Evolutionary conservation across 192 early-diverging fungal species (phyloP), one percentile per base, ranked within the genome.

Genomic region (Gryganskiella cystojenkinii): DNA sequence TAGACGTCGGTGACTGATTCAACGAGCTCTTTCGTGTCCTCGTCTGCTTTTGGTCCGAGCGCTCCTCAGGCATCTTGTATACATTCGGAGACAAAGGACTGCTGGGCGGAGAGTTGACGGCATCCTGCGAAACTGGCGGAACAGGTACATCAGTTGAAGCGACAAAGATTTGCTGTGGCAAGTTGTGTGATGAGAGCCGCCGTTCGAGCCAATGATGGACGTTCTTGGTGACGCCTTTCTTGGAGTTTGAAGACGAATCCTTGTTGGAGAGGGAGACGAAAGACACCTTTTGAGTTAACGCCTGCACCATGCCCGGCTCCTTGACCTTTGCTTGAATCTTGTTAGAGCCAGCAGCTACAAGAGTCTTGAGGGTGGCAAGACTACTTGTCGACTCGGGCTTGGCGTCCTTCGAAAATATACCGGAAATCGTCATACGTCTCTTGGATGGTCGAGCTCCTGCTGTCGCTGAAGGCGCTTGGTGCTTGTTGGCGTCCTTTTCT

Each of bases 91-190:
- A 2, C 3, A 67, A 5, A 9, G 65, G 61, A 28, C 61, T 71
- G 3, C 33, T 31, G 3, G 70, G 61, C 19, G 60, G 70, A 24
- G 70, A 71, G 11, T 62, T 22, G 25, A 22, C 22, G 6, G 58
- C 2, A 11, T 56, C 61, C 40, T 49, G 54, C 8, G 68, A 49
- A 14, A 64, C 14, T 19, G 17, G 43, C 4, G 60, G 61, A 3
- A 64, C 70, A n/a, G 70, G 70, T 40, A 57, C 70, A 49, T 71
- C 70, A 0, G 61, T 64, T 14, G 61, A 33, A n/a, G 70, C 43
- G 1, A 64, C 20, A 34, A 58, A 71, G 40, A 46, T 2, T 31
- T 58, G 59, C 30, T 56, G 54, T 14, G 25, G 65, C 2, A 67
- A 44, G 20, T 63, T 71, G 22, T 64, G 56, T 4, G 61, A 64